Base-by-base conservation (phyloP, 352 stramenopile species). In the Phytophthora pseudosyringae region DNA sequence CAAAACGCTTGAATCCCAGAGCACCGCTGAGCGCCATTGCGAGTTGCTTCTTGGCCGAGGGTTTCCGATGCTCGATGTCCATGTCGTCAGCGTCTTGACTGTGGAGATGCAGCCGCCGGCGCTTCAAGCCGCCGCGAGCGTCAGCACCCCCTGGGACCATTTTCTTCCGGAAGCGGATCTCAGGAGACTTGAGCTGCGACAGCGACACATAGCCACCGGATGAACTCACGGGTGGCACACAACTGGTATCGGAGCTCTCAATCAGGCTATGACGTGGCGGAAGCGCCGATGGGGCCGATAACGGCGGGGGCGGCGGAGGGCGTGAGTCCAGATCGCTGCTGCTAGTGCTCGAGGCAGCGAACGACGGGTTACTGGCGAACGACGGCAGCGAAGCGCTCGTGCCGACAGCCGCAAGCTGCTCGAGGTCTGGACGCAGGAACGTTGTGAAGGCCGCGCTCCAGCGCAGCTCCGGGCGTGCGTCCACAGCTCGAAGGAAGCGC, bases 201-300 rank as follows among this genome's bases (percentile, higher is more conserved):
- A 93, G 70, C 33, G 84, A 93, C 29, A 93, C 80, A 64, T 93
- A 93, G 5, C 84, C 79, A n/a, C 75, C 81, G 4, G 60, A 73
- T 9, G 80, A 69, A 43, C 78, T 82, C 51, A 79, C 68, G 16
- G 67, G 71, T 12, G 63, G 59, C 26, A 73, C 68, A 26, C 52
- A 21, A 48, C 31, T 50, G n/a, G 56, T 59, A 31, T 69, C 53
- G 12, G 56, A 56, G 7, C 21, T 54, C 11, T 72, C 52, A 11
- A 39, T 36, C 33, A 25, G 36, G 44, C 46, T 53, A 36, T 73
- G 53, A 10, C 51, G 49, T 31, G 69, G 58, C 26, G 69, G 68
- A 5, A 76, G 50, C 16, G 69, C 43, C 47, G 53, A 48, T 25
- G 58, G 53, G 1, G 69, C 58, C 6, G 63, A 73, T 12, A 55